phyloP scores from a whole-genome alignment of 495 filamentous ascomycete species.

The Neurospora terricola region DNA sequence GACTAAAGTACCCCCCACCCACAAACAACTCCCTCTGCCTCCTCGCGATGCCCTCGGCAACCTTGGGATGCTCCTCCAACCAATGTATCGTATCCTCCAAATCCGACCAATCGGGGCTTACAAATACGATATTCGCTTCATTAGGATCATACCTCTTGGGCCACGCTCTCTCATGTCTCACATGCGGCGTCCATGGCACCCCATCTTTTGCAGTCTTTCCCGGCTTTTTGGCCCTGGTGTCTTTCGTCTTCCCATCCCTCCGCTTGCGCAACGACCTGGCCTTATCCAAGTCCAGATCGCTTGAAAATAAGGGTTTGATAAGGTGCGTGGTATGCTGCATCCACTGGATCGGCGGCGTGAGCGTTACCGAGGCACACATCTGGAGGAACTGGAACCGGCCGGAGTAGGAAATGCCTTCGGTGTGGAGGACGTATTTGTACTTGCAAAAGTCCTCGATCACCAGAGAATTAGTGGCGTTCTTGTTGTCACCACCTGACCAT shows the following conservation, averaged over 20 bases:
- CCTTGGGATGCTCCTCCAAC: slow-evolving; percentile 29
- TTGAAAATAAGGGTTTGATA: slow-evolving; percentile 31
- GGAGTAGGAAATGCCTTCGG: slow-evolving; percentile 52
- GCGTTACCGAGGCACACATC: slow-evolving; percentile 37
- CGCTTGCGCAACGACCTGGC: not conserved
- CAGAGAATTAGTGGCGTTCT: slow-evolving; percentile 38
- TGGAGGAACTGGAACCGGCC: slow-evolving; percentile 45
- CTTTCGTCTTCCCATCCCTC: not conserved
- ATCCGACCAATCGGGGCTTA: slow-evolving; percentile 42
- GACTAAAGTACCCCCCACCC: slow-evolving; percentile 36
- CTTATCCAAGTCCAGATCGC: slow-evolving; percentile 12
- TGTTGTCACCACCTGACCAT: slow-evolving; percentile 17
- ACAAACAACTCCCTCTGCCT: slow-evolving; percentile 36
- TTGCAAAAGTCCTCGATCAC: slow-evolving; percentile 40
- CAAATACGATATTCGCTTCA: slow-evolving; percentile 44
- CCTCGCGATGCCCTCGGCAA: slow-evolving; percentile 39
- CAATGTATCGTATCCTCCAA: slow-evolving; percentile 34
- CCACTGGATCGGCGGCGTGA: slow-evolving; percentile 39
- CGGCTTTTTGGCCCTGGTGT: not conserved
- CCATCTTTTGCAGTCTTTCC: not conserved
- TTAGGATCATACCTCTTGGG: slow-evolving; percentile 23
- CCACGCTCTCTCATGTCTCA: slow-evolving; percentile 23
- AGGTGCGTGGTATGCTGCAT: slow-evolving; percentile 43
- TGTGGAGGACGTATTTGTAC: slow-evolving; percentile 46
- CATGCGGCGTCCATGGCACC: slow-evolving; percentile 9